phyloP scores from a whole-genome alignment of 495 filamentous ascomycete species.

The Geoglossum glabrum region DNA sequence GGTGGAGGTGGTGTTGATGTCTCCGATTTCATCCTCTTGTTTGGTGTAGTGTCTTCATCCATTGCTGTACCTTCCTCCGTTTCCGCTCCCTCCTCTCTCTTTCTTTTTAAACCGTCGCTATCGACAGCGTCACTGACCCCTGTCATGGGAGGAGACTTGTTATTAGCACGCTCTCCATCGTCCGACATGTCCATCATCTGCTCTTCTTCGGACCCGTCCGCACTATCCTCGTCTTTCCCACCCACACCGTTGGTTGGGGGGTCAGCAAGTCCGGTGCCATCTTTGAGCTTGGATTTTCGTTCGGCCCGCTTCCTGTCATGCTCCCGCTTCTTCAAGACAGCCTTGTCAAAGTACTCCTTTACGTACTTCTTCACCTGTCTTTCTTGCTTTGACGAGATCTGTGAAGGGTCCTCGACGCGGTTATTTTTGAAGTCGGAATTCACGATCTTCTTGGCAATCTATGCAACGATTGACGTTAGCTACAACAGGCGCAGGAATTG shows the following conservation, averaged over 20 bases:
- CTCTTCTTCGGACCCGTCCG: conserved; percentile 18
- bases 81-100: conserved; percentile 25
- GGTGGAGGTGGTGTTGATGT: conserved; percentile 25
- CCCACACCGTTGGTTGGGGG: conserved; percentile 8
- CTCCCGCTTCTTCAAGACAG: conserved; percentile 48
- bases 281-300: conserved; percentile 10
- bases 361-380: conserved; percentile 65
- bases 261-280: conserved; percentile 3
- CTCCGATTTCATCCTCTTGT: conserved; percentile 18
- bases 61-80: conserved; percentile 13
- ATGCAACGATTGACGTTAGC: background rate
- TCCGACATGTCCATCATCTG: conserved; percentile 32
- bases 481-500: background rate
- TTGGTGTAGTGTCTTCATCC: conserved; percentile 15
- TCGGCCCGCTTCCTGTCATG: conserved; percentile 45
- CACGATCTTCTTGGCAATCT: conserved; percentile 68
- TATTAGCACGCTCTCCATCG: conserved; percentile 25
- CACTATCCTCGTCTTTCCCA: conserved; percentile 8
- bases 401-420: conserved; percentile 64
- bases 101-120: conserved; percentile 37
- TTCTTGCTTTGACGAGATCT: conserved; percentile 56
- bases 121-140: background rate
- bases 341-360: conserved; percentile 70
- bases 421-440: conserved; percentile 74
- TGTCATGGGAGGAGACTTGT: conserved; percentile 16